Evolutionary conservation across 1,139 yeast genomes (phyloP).

Genomic region (Candida mesenterica): DNA sequence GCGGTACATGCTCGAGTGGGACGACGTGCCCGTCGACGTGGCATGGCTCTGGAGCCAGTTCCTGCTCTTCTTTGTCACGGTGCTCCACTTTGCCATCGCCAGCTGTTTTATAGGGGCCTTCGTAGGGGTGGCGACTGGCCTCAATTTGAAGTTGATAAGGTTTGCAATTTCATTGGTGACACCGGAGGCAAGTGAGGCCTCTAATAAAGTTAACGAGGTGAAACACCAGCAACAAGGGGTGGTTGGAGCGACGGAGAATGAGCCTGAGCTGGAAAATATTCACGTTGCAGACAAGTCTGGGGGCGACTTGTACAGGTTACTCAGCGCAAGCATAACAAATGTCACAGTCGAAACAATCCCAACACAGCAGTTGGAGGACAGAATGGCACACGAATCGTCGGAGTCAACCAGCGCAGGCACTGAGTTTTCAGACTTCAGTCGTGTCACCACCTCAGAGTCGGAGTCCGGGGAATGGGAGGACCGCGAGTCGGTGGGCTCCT

Average conservation of each 20-base stretch:
- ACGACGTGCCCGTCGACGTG: conserved; percentile 8
- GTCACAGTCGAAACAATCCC: conserved; percentile 5
- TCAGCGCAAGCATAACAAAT: conserved; percentile 5
- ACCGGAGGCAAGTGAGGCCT: neutral
- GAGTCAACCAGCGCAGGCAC: conserved; percentile 3
- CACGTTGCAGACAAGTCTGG: neutral
- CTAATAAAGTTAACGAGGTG: neutral
- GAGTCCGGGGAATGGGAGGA: conserved; percentile 1
- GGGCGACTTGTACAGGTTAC: neutral
- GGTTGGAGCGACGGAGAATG: neutral
- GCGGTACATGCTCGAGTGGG: conserved; percentile 13
- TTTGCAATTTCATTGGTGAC: conserved; percentile 10
- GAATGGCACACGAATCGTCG: neutral
- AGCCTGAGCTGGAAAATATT: neutral
- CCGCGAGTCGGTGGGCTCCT: neutral
- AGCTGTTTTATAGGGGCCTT: conserved; percentile 14
- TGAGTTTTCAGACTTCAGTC: conserved; percentile 3
- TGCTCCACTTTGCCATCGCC: conserved; percentile 12
- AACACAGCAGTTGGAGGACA: neutral
- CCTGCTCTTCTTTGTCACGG: conserved; percentile 11
- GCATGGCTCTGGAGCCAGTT: conserved; percentile 15
- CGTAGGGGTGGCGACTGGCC: conserved; percentile 14
- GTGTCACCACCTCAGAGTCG: conserved; percentile 1
- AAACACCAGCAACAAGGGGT: neutral
- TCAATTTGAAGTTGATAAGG: conserved; percentile 11